A percentile compares a stretch with the other conserved stretches of the same genome.
These are phyloP conservation scores for Neonectria neomacrospora DNA, from an alignment of 2,329 filamentous ascomycete species.

Conservation along the genomic window DNA sequence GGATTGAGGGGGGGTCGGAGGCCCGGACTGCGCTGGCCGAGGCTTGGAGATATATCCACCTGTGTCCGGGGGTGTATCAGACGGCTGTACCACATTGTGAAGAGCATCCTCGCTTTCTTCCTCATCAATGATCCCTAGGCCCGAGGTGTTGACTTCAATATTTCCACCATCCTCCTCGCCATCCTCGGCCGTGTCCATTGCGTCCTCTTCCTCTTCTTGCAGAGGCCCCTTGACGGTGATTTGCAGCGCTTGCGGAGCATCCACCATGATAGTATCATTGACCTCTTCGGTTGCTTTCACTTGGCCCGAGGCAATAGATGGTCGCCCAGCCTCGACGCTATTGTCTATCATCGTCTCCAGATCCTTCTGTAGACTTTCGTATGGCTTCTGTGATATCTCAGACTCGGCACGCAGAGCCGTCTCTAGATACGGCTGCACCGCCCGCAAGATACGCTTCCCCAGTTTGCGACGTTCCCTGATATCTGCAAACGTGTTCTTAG, in stretches of 20 bases:
- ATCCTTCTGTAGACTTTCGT: slow-evolving; percentile 76
- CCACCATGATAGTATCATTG: slow-evolving; percentile 64
- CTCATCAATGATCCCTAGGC: slow-evolving; percentile 44
- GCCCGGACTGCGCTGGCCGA: slow-evolving; percentile 52
- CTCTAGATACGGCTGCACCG: slow-evolving; percentile 81
- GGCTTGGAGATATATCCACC: slow-evolving; percentile 56
- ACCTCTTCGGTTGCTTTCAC: slow-evolving; percentile 52
- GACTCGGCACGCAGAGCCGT: slow-evolving; percentile 81
- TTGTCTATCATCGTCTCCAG: slow-evolving; percentile 78
- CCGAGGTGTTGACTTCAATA: slow-evolving; percentile 60
- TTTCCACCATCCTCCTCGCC: slow-evolving; percentile 51
- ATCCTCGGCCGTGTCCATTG: slow-evolving; percentile 52
- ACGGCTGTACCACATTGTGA: slow-evolving; percentile 40
- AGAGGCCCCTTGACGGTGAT: slow-evolving; percentile 57
- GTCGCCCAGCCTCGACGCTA: slow-evolving; percentile 67
- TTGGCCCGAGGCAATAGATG: slow-evolving; percentile 50
- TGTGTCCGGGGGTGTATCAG: slow-evolving; percentile 60
- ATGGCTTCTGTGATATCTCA: slow-evolving; percentile 77
- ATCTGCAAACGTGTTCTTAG: slow-evolving; percentile 68
- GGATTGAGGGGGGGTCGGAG: slow-evolving; percentile 75
- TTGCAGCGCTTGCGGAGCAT: slow-evolving; percentile 56
- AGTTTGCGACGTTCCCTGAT: slow-evolving; percentile 84
- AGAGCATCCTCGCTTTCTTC: slow-evolving; percentile 43
- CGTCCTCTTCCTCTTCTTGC: slow-evolving; percentile 45
- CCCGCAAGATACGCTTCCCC: slow-evolving; percentile 90